Base-by-base conservation (phyloP, 352 stramenopile genomes). In the Aphanomyces euteiches region DNA sequence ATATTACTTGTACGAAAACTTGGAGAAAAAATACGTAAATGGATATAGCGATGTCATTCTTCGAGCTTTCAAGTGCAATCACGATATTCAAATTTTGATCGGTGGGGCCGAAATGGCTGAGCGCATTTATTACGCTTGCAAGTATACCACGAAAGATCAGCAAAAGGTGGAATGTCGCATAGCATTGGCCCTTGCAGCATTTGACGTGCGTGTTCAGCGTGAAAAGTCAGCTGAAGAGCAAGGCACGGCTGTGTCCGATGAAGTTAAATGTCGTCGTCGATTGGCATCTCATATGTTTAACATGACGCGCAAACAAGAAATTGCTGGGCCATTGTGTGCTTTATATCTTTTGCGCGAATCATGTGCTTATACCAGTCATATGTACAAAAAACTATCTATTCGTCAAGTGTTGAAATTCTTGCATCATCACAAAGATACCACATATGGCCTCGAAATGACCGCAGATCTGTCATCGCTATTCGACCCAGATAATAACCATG, bases 11-110 rank as follows among this genome's bases (percentile, higher is more conserved):
- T 53, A 19, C 13, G 45, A 19, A 53, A 47, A 48, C 43, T 39
- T 5, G 5, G 48, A 48, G 40, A 59, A 45, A n/a, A 56, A 73
- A 50, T 73, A 59, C 41, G 54, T 64, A 15, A 69, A 73, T 40
- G 57, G 56, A 5, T 69, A 65, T 43, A 73, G 66, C 17, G 17
- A 19, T 12, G 60, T 66, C 10, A 63, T 69, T 17, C 66, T 73
- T 56, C 40, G 40, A 8, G 37, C 56, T n/a, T 73, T 73, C 53
- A 73, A 73, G 47, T 73, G 40, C 47, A 73, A 73, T 28, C 67
- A 73, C 21, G 67, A 69, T 3, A 56, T 73, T 28, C 67, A 73
- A 56, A 40, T 70, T 2, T 54, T 74, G 45, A 53, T 53, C 45
- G 4, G 45, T 67, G 7, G 67, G 34, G 28, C 56, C 19, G 15